Evolutionary conservation across 257 asterid species (phyloP).

Genomic region (Nicotiana attenuata): DNA sequence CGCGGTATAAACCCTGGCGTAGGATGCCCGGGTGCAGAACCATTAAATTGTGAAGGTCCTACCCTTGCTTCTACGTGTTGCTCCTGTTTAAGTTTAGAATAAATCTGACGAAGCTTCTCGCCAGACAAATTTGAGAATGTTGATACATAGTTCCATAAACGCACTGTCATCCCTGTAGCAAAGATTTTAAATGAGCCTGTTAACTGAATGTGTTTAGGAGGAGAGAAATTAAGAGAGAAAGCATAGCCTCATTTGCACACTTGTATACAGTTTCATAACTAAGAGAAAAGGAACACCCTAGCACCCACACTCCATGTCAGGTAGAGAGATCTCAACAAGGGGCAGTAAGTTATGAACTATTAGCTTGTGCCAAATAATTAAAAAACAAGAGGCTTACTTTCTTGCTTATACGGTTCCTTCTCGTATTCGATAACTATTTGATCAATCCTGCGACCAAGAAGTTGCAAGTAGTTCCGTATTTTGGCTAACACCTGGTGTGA

Average conservation of each 20-base stretch:
- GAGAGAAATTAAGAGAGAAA: not conserved
- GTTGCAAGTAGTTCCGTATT: constrained; percentile 86
- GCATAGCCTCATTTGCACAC: not conserved
- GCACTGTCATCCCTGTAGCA: constrained; percentile 73
- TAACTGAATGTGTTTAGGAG: not conserved
- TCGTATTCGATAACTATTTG: constrained; percentile 67
- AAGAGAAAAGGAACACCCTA: constrained; percentile 3
- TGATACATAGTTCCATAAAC: constrained; percentile 91
- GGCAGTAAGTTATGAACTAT: not conserved
- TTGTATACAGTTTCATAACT: not conserved
- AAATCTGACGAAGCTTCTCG: constrained; percentile 86
- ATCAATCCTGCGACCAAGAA: constrained; percentile 91
- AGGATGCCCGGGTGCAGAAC: constrained; percentile 44
- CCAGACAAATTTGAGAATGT: constrained; percentile 86
- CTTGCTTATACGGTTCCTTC: constrained; percentile 73
- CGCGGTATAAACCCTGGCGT: constrained; percentile 41
- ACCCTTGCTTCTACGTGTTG: constrained; percentile 50
- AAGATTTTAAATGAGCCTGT: constrained; percentile 2
- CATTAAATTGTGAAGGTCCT: constrained; percentile 66
- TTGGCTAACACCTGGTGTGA: constrained; percentile 71
- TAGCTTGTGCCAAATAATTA: not conserved
- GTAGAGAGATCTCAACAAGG: not conserved
- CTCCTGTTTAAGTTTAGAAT: constrained; percentile 80
- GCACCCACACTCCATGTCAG: constrained; percentile 12
- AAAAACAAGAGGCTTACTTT: constrained; percentile 47